Conservation (phyloP, 164 flowering plant genomes). For the Buxus sempervirens region DNA sequence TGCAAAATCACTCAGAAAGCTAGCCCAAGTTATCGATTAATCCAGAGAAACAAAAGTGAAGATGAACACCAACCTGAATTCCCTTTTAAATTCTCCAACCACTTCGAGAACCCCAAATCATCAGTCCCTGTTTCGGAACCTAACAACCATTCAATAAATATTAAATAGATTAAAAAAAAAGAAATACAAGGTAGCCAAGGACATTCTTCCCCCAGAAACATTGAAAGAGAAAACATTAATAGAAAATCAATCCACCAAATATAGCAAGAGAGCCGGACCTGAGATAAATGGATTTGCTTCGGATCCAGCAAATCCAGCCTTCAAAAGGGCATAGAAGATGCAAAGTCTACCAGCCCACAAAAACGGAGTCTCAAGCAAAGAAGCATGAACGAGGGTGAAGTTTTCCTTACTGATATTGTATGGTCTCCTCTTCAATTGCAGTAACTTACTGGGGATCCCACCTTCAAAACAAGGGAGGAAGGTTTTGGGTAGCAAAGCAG, state of each 20-base stretch:
- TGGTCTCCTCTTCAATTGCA: constrained; percentile 6
- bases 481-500: constrained; percentile 26
- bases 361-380: constrained; percentile 70
- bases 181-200: background rate
- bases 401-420: constrained; percentile 7
- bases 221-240: background rate
- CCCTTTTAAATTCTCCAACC: constrained; percentile 60
- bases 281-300: constrained; percentile 61
- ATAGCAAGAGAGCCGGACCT: constrained; percentile 25
- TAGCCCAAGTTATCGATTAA: background rate
- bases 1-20: background rate
- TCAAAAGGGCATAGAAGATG: constrained; percentile 77
- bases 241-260: background rate
- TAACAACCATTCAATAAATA: constrained; percentile 16
- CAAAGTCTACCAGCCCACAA: constrained; percentile 87
- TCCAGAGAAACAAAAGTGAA: background rate
- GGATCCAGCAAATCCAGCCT: constrained; percentile 90
- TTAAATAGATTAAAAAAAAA: background rate
- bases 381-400: constrained; percentile 29
- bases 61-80: constrained; percentile 61
- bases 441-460: constrained; percentile 10
- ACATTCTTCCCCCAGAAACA: too few species aligned
- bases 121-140: constrained; percentile 40
- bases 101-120: constrained; percentile 79
- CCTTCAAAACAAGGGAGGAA: constrained; percentile 27